Base-by-base conservation (phyloP, 2,329 filamentous ascomycete species). In the Boeremia lycopersici region DNA sequence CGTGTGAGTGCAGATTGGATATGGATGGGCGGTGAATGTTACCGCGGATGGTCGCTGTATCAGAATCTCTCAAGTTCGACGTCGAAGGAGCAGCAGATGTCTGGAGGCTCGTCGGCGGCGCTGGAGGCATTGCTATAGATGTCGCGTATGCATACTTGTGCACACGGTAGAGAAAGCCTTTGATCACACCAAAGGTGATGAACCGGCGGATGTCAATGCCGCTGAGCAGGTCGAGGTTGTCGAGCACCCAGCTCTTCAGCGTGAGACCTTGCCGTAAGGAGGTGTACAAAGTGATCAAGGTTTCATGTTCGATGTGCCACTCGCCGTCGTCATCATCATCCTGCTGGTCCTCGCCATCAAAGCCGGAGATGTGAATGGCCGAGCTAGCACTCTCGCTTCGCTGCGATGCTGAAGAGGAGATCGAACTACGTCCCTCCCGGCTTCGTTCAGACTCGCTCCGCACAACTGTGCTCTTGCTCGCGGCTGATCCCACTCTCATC, bases 141-240 rank as follows among this genome's bases (percentile, higher is more conserved):
- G 61, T 68, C 11, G 83, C 85, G 49, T 96, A 85, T 26, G 91
- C 89, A 71, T 96, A 96, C 73, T 95, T 96, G 77, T 98, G 91
- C 35, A 97, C 88, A 30, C 95, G 86, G 75, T 97, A 97, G 23
- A 99, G 78, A 63, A 96, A 90, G 13, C 93, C 93, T 77, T 98
- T 98, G 74, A 98, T 96, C 55, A 97, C 84, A 53, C 93, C 95
- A 69, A 98, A 99, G 55, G 96, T 96, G 60, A 98, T 91, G 60
- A 99, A 88, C 26, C 95, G 88, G 11, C 95, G 86, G 50, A 97
- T 86, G 73, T 99, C 95, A 53, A 99, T 86, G 68, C 88, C 88
- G 11, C 83, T 80, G 8, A 97, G 81, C 34, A 89, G 78, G 35
- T 88, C 84, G 62, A 86, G 83, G 74, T 96, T 89, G 29, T 87